phyloP scores from a whole-genome alignment of 2,329 filamentous ascomycete genomes.

The Pyrenophora seminiperda region DNA sequence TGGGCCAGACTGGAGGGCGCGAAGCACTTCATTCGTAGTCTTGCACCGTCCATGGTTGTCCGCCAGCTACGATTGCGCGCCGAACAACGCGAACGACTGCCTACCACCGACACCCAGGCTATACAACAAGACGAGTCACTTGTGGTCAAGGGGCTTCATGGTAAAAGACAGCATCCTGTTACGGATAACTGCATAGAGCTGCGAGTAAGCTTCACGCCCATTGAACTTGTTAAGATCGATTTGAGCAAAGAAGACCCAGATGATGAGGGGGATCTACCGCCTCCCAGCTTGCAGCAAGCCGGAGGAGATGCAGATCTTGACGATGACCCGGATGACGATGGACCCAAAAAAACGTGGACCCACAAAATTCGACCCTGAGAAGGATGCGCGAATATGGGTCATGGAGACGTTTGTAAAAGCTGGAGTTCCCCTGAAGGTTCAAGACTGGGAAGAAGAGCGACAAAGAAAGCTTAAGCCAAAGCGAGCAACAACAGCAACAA shows the following conservation, averaged over 20 bases:
- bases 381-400: constrained; percentile 71
- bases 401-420: constrained; percentile 66
- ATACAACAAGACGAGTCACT: constrained; percentile 55
- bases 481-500: constrained; percentile 25
- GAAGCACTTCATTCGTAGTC: constrained; percentile 78
- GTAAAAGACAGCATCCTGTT: constrained; percentile 69
- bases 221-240: constrained; percentile 77
- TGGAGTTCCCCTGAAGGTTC: constrained; percentile 68
- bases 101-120: constrained; percentile 42
- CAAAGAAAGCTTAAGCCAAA: constrained; percentile 32
- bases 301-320: constrained; percentile 36
- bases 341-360: constrained; percentile 53
- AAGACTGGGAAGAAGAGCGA: constrained; percentile 63
- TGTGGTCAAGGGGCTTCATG: constrained; percentile 70
- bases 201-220: constrained; percentile 76
- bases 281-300: constrained; percentile 22
- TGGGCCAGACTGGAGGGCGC: constrained; percentile 82
- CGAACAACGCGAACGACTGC: constrained; percentile 22
- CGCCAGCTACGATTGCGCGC: constrained; percentile 58
- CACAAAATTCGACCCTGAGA: constrained; percentile 66
- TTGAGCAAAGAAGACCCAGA: constrained; percentile 75
- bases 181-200: constrained; percentile 79
- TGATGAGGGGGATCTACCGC: constrained; percentile 59
- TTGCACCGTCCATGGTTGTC: constrained; percentile 76
- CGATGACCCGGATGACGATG: constrained; percentile 44